phyloP scores from a whole-genome alignment of 2,329 filamentous ascomycete genomes.

The Gaeumannomyces tritici region DNA sequence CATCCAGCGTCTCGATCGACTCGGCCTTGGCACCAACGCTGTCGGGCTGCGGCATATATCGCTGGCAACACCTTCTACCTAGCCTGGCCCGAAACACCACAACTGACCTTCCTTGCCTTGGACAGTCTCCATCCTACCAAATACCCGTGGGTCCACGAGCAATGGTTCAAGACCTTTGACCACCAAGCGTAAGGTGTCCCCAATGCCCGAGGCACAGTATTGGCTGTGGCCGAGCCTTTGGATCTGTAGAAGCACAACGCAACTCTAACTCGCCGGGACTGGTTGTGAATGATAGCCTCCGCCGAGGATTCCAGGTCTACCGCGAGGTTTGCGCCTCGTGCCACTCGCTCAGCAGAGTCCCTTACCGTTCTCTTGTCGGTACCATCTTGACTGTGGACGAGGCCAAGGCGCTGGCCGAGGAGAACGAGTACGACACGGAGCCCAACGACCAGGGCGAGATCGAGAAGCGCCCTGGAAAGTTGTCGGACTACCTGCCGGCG shows the following conservation, averaged over 20 bases:
- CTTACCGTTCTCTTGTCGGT: constrained; percentile 88
- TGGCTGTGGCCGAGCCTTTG: constrained; percentile 25
- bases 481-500: constrained; percentile 89
- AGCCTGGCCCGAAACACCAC: neutral
- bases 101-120: constrained; percentile 16
- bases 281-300: constrained; percentile 51
- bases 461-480: constrained; percentile 96
- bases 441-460: constrained; percentile 97
- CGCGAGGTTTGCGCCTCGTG: constrained; percentile 95
- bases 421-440: constrained; percentile 97
- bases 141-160: constrained; percentile 93
- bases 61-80: neutral
- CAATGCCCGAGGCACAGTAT: constrained; percentile 3
- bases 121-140: constrained; percentile 77
- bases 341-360: constrained; percentile 91
- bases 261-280: neutral
- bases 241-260: neutral
- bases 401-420: constrained; percentile 93
- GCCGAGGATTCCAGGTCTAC: constrained; percentile 99
- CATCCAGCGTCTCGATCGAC: neutral
- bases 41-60: constrained; percentile 16
- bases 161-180: constrained; percentile 93
- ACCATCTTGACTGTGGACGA: constrained; percentile 91
- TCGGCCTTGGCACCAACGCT: too few relatives aligned
- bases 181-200: constrained; percentile 71